phyloP scores from a whole-genome alignment of 2,329 filamentous ascomycete genomes.

The Hypoxylon sp. region DNA sequence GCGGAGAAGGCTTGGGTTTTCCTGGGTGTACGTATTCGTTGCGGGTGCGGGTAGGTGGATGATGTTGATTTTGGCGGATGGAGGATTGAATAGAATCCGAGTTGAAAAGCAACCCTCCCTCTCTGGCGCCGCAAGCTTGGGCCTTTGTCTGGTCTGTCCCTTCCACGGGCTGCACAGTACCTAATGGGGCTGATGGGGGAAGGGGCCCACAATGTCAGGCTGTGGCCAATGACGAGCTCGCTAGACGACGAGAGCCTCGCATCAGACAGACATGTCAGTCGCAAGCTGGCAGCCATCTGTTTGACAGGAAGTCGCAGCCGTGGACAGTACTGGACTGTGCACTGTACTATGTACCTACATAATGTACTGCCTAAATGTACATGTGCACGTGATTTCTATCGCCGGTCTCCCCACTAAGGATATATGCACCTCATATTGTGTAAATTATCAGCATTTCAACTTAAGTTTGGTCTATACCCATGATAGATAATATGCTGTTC shows the following conservation, averaged over 20 bases:
- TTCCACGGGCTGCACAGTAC: conserved; percentile 16
- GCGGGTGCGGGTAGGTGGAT: conserved; percentile 4
- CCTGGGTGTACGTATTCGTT: conserved; percentile 15
- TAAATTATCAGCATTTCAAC: too few species aligned
- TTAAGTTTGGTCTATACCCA: background rate
- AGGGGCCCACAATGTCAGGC: conserved; percentile 4
- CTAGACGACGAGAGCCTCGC: conserved; percentile 12
- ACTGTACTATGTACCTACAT: background rate
- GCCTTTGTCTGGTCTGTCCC: conserved; percentile 29
- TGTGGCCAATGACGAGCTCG: conserved; percentile 12
- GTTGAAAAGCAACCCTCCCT: conserved; percentile 33
- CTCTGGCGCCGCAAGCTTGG: conserved; percentile 26
- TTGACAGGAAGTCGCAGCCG: background rate
- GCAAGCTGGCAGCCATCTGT: background rate
- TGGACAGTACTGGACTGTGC: background rate
- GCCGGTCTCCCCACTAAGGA: too few species aligned
- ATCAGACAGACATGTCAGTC: conserved; percentile 5
- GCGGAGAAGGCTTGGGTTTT: background rate
- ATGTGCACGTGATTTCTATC: background rate
- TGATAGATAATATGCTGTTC: background rate
- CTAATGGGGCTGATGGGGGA: conserved; percentile 19
- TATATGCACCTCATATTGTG: too few species aligned
- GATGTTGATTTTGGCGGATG: conserved; percentile 33
- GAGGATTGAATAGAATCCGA: conserved; percentile 27
- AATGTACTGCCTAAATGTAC: background rate